phyloP scores from a whole-genome alignment of 2,329 filamentous ascomycete genomes.

The Trichoderma lentiforme region DNA sequence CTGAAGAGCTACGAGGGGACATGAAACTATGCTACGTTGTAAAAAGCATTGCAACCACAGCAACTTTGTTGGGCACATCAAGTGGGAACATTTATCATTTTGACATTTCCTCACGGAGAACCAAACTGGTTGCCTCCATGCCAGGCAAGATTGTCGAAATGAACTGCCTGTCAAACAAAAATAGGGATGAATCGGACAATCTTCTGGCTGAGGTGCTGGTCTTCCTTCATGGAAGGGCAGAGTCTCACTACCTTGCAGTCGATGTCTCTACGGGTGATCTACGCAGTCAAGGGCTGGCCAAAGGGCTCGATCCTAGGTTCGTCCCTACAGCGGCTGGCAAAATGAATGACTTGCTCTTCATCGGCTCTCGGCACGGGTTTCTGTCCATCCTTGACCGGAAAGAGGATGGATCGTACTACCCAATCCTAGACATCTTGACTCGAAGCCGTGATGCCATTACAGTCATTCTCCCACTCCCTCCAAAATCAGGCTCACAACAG shows the following conservation, averaged over 20 bases:
- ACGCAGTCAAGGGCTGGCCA: slow-evolving; percentile 30
- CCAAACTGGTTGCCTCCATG: slow-evolving; percentile 38
- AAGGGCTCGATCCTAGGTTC: slow-evolving; percentile 46
- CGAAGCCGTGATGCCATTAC: slow-evolving; percentile 65
- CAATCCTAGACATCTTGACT: slow-evolving; percentile 36
- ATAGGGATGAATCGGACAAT: not conserved
- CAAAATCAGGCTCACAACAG: slow-evolving; percentile 19
- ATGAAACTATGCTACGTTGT: slow-evolving; percentile 49
- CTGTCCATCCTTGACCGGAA: slow-evolving; percentile 36
- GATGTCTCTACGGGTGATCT: slow-evolving; percentile 31
- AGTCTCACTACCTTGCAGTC: slow-evolving; percentile 43
- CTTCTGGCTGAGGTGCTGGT: slow-evolving; percentile 39
- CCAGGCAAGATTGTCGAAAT: slow-evolving; percentile 52
- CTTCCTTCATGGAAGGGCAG: slow-evolving; percentile 44
- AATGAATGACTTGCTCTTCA: slow-evolving; percentile 41
- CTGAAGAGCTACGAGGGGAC: slow-evolving; percentile 34
- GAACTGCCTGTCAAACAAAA: slow-evolving; percentile 35
- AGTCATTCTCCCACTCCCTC: slow-evolving; percentile 51
- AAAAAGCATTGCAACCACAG: slow-evolving; percentile 36
- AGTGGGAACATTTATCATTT: slow-evolving; percentile 48
- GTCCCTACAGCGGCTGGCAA: slow-evolving; percentile 47
- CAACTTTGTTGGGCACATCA: slow-evolving; percentile 48
- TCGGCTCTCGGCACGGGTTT: slow-evolving; percentile 54
- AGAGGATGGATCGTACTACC: slow-evolving; percentile 27
- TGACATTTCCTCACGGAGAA: slow-evolving; percentile 23